Percentiles rank a stretch among this genome's conserved stretches.
phyloP scores from a whole-genome alignment of 495 filamentous ascomycete genomes.

The Neurospora tetrasperma region DNA sequence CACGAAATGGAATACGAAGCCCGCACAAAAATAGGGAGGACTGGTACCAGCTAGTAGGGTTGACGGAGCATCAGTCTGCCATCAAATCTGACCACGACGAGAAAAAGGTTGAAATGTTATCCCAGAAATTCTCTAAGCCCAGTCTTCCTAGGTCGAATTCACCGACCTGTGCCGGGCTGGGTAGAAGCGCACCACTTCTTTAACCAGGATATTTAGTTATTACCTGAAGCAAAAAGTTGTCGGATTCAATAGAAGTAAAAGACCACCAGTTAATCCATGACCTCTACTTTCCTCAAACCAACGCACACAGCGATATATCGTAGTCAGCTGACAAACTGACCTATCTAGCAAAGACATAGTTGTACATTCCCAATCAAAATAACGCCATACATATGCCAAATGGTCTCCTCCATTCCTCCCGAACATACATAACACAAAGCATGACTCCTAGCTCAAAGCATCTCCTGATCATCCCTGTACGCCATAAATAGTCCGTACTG shows the following conservation, averaged over 20 bases:
- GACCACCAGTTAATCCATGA: background rate
- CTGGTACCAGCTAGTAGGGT: background rate
- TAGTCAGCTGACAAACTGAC: background rate
- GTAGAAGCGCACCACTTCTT: background rate
- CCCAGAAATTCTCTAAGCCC: background rate
- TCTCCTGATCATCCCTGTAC: conserved; percentile 25
- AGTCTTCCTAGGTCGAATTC: background rate
- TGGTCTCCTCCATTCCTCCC: background rate
- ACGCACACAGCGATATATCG: background rate
- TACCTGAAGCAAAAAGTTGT: background rate
- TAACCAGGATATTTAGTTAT: background rate
- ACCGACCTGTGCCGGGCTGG: background rate
- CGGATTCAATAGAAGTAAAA: background rate
- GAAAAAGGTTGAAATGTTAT: background rate
- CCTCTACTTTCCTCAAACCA: background rate
- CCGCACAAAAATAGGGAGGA: background rate
- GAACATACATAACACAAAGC: background rate
- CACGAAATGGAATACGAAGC: background rate
- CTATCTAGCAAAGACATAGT: background rate
- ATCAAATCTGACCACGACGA: background rate
- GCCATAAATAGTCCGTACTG: conserved; percentile 46
- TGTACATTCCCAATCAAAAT: background rate
- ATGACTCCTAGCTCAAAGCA: conserved; percentile 10
- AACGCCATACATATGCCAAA: background rate
- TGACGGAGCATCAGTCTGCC: background rate